Base-by-base conservation (phyloP, 805 yeast species). In the Isabelozyma heimii region DNA sequence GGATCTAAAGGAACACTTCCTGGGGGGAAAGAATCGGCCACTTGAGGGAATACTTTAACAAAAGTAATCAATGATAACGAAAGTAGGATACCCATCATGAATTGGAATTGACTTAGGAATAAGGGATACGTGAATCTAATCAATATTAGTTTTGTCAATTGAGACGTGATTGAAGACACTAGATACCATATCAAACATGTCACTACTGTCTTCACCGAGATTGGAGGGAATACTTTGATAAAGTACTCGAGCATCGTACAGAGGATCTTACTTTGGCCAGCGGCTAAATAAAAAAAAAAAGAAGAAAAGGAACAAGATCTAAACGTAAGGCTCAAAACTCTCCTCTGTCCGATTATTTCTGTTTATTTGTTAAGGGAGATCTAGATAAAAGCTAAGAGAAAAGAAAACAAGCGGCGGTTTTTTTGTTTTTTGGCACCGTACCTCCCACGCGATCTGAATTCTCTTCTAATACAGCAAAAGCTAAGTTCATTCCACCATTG, bases 71-170 rank as follows among this genome's bases (percentile, higher is more conserved):
- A 68, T 3, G 59, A 9, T 6, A 69, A 51, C 6, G 83, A 75
- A 35, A 80, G 59, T 1, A 65, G 12, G 2, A 81, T 73, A 8
- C 83, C 83, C 38, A 77, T 75, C 4, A 79, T 50, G 52, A 83
- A 85, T 56, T 85, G 90, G 52, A 77, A 78, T 58, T 82, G 88
- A 8, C 88, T 84, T 37, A 85, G 66, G 46, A 84, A 82, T 13
- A 85, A 63, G 2, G 91, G 89, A 59, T 76, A 79, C 1, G 82
- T 80, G 58, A 84, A 81, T 49, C 75, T 71, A 12, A 73, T 72
- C 40, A 85, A 65, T 2, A 84, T 82, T 13, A 66, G 38, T 52
- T 83, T 84, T 2, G 88, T 84, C 30, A 82, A 69, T 55, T 84
- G 89, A 0, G 89, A 80, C 1, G 88, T 85, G 2, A 81, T 57